A percentile compares a stretch with the other conserved stretches of the same genome.
Evolutionary conservation across 179 eudicot species (phyloP).

Genomic region (Corrigiola litoralis): DNA sequence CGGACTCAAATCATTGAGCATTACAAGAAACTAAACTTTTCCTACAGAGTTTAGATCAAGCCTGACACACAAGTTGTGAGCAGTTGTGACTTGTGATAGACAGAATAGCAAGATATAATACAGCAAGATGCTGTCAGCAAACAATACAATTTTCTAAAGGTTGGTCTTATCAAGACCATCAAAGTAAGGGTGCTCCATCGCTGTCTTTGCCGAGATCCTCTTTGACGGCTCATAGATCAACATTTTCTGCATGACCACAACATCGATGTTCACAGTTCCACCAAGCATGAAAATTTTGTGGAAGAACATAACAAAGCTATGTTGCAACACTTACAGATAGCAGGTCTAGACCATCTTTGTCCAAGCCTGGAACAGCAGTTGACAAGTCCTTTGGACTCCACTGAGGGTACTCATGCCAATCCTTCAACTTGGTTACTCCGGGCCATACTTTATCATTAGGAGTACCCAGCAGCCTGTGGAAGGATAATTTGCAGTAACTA

Average conservation of each 20-base stretch:
- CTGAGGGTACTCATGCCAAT: conserved; percentile 96
- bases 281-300: no score
- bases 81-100: no score
- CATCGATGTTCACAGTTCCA: background rate
- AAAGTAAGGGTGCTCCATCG: conserved; percentile 95
- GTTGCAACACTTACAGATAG: conserved; percentile 45
- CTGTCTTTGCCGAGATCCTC: conserved; percentile 92
- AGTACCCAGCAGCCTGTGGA: conserved; percentile 70
- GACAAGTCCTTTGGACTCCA: conserved; percentile 74
- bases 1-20: no score
- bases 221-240: conserved; percentile 79
- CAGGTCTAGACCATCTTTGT: conserved; percentile 67
- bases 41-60: no score
- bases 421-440: conserved; percentile 76
- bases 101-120: conserved; percentile 7
- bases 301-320: background rate
- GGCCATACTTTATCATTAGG: conserved; percentile 94
- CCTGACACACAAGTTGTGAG: no score
- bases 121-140: background rate
- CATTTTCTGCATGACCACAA: conserved; percentile 59
- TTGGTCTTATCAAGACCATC: conserved; percentile 62
- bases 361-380: conserved; percentile 64
- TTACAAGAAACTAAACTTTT: no score
- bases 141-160: conserved; percentile 26
- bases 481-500: background rate